Conservation (phyloP, 495 filamentous ascomycete genomes). For the Letharia lupina region DNA sequence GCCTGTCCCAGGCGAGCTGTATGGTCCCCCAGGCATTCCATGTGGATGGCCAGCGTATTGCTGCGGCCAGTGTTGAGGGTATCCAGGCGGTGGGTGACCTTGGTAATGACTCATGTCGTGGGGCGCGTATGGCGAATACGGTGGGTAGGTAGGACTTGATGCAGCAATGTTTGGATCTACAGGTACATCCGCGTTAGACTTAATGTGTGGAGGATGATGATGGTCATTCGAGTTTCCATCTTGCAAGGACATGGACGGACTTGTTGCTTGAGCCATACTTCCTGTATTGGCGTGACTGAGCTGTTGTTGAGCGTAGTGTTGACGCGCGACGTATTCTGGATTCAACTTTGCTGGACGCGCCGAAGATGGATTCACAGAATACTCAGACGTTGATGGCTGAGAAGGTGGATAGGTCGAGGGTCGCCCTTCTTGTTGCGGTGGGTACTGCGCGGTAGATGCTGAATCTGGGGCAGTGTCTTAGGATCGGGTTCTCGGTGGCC, state of each 20-base stretch:
- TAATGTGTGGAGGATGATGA: constrained; percentile 57
- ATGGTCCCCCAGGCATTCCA: constrained; percentile 53
- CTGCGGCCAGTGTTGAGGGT: constrained; percentile 65
- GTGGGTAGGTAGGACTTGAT: constrained; percentile 82
- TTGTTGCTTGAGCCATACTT: constrained; percentile 96
- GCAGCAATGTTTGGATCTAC: constrained; percentile 98
- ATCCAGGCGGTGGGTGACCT: constrained; percentile 45
- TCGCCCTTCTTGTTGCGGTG: constrained; percentile 69
- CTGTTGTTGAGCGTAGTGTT: constrained; percentile 34
- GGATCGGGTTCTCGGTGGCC: constrained; percentile 61
- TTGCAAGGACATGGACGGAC: constrained; percentile 82
- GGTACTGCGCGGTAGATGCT: constrained; percentile 67
- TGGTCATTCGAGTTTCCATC: constrained; percentile 64
- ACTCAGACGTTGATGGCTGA: constrained; percentile 82
- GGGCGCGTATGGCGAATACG: constrained; percentile 80
- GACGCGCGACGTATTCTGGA: constrained; percentile 61
- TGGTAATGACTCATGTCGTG: constrained; percentile 73
- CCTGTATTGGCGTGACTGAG: constrained; percentile 71
- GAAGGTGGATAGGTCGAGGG: constrained; percentile 55
- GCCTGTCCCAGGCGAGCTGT: constrained; percentile 52
- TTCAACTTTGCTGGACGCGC: constrained; percentile 66
- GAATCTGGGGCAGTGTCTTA: constrained; percentile 78
- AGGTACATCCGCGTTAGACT: constrained; percentile 93
- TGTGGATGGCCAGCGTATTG: constrained; percentile 59
- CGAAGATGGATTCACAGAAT: constrained; percentile 69